phyloP scores from a whole-genome alignment of 106 monocot genomes.

The Dioscorea alata region DNA sequence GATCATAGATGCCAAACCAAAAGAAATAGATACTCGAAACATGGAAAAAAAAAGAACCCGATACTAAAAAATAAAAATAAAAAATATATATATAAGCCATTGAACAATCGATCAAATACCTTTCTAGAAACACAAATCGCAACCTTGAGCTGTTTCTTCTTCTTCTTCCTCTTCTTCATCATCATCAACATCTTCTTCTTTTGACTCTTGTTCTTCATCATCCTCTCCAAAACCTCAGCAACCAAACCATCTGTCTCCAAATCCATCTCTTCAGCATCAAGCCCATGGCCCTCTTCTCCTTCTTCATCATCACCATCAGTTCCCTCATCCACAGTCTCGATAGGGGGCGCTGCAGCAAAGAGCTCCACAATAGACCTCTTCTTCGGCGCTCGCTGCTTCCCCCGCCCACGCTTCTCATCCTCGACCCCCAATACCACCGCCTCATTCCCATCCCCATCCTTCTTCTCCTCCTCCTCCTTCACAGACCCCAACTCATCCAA shows the following conservation, averaged over 20 bases:
- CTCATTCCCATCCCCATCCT: not conserved
- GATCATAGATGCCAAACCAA: too few relatives aligned
- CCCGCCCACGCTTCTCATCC: constrained; percentile 2
- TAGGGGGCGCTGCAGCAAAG: constrained; percentile 38
- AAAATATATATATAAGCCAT: too few relatives aligned
- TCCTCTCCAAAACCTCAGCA: not conserved
- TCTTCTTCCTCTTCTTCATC: constrained; percentile 19
- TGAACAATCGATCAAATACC: constrained; percentile 14
- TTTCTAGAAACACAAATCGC: constrained; percentile 19
- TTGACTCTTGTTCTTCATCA: not conserved
- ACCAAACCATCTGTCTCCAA: not conserved
- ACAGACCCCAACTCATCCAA: constrained; percentile 17
- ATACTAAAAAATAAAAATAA: too few relatives aligned
- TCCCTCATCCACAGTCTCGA: constrained; percentile 15
- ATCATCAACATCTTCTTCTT: constrained; percentile 9
- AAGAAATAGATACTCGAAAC: too few relatives aligned
- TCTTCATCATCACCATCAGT: constrained; percentile 7
- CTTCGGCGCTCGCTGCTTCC: constrained; percentile 35
- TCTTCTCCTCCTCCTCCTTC: not conserved
- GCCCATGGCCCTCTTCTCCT: not conserved
- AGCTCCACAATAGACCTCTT: constrained; percentile 55
- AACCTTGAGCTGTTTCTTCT: constrained; percentile 10
- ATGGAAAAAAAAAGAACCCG: too few relatives aligned
- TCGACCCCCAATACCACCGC: not conserved
- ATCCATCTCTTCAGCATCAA: not conserved